Percentiles rank a stretch among this genome's conserved stretches.
Conservation (phyloP, 2,329 filamentous ascomycete species). For the Cryphonectria radicalis region DNA sequence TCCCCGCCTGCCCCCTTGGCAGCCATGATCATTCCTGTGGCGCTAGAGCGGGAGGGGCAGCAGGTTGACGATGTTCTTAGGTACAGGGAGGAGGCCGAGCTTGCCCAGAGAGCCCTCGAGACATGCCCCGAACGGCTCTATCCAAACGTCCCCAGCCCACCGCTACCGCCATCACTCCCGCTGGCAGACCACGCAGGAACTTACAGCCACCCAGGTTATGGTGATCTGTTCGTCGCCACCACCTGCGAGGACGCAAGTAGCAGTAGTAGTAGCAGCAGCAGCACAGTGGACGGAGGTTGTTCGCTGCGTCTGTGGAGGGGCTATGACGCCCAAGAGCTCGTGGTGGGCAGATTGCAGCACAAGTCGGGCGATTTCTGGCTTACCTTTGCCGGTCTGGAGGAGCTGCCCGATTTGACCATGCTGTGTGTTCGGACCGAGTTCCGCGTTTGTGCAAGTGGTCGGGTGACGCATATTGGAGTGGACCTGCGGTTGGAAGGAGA, state of each 20-base stretch:
- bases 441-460: constrained; percentile 15
- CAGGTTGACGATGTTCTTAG: constrained; percentile 7
- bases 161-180: constrained; percentile 21
- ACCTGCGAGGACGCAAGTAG: constrained; percentile 3
- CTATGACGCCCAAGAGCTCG: neutral
- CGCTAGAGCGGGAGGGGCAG: too few species aligned
- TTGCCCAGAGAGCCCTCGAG: constrained; percentile 5
- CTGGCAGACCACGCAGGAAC: constrained; percentile 23
- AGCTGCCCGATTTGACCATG: neutral
- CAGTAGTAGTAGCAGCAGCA: neutral
- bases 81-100: constrained; percentile 11
- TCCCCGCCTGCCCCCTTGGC: too few species aligned
- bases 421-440: constrained; percentile 22
- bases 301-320: constrained; percentile 2
- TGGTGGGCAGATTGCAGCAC: constrained; percentile 10
- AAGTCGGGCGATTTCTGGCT: constrained; percentile 24
- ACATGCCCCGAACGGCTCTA: constrained; percentile 29
- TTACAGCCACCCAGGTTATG: constrained; percentile 29
- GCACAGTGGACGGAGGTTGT: neutral
- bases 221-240: constrained; percentile 16
- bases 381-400: neutral
- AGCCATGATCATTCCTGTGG: too few species aligned
- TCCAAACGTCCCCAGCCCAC: constrained; percentile 26
- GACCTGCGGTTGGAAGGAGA: constrained; percentile 25
- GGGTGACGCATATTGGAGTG: constrained; percentile 26